phyloP scores from a whole-genome alignment of 2,329 filamentous ascomycete genomes.

The Dactylellina parvicollis region DNA sequence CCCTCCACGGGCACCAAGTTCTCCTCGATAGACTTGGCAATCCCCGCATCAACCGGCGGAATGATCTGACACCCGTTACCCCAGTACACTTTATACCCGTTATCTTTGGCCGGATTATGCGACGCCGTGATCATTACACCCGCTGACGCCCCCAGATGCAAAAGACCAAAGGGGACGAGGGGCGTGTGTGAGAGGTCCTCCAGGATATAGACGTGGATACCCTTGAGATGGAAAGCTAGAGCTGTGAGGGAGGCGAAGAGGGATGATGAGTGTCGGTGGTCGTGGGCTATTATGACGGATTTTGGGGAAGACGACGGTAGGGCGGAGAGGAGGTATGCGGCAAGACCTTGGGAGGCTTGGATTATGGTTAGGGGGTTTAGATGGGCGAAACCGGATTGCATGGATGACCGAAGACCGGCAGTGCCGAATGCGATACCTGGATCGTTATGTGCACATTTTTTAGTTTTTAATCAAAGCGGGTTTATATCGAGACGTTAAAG shows the following conservation, averaged over 20 bases:
- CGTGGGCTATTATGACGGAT: constrained; percentile 70
- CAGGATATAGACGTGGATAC: constrained; percentile 70
- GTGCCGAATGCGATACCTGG: constrained; percentile 58
- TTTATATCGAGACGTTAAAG: neutral
- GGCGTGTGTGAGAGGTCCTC: constrained; percentile 69
- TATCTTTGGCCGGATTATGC: constrained; percentile 70
- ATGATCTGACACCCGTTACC: constrained; percentile 74
- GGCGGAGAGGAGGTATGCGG: constrained; percentile 68
- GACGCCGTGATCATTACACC: constrained; percentile 75
- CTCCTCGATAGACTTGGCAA: constrained; percentile 67
- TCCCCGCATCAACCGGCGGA: constrained; percentile 70
- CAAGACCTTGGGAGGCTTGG: constrained; percentile 73
- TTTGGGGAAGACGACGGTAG: constrained; percentile 59
- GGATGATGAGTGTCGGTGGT: constrained; percentile 71
- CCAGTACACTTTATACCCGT: constrained; percentile 76
- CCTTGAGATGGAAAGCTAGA: constrained; percentile 69
- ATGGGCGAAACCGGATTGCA: constrained; percentile 72
- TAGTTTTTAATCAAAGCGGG: too few species aligned
- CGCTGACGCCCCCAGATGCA: constrained; percentile 66
- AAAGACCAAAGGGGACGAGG: constrained; percentile 71
- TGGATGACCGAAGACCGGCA: constrained; percentile 69
- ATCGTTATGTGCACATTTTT: neutral
- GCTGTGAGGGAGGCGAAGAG: constrained; percentile 71
- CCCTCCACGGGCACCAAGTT: constrained; percentile 66
- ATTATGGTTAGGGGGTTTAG: constrained; percentile 71